Evolutionary conservation across 129 eudicot species (phyloP), one percentile per base, ranked within the genome.

Genomic region (Oenanthe sinensis): DNA sequence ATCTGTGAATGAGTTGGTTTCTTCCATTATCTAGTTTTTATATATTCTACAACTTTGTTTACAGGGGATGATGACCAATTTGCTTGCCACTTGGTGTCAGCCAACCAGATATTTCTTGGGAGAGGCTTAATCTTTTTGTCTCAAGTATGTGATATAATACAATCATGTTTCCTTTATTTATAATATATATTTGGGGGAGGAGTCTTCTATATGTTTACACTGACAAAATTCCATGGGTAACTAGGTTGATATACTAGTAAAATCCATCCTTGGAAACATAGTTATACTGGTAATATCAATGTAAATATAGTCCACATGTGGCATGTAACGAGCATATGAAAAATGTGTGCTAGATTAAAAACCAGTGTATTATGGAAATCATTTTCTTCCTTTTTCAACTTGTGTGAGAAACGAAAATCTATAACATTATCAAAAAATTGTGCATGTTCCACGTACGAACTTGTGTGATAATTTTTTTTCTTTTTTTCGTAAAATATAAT

Each of bases 1-100:
- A 46, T 45, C 77, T 74, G 62, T 74, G 5, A 11, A 74, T 74
- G 58, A 74, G 60, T 74, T 74, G 77, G 77, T 46, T 74, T 73
- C 58, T 46, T 28, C 40, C 77, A 74, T 74, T 74, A 45, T 44
- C 76, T 44, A 16, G 10, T 13, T 22, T 71, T 46, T 72, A 22
- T 43, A 17, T 22, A 22, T 43, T 74, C n/a, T 15, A 6, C 4
- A 68, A 68, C 46, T 70, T 70, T 36, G 60, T 74, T 74, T 74
- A 20, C 24, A 46, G 33, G 77, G 60, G 4, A 46, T 14, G 12
- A 74, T 13, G 44, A 14, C 11, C 77, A 24, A 50, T 26, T 26
- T 74, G 37, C 13, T 45, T 46, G 62, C 58, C 58, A 46, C 77
- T 74, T 74, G 77, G 33, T 46, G 77, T 24, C 77, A 46, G 60